Base-by-base conservation (phyloP, 768 basidiomycete species). In the Pleurotus citrinopileatus region DNA sequence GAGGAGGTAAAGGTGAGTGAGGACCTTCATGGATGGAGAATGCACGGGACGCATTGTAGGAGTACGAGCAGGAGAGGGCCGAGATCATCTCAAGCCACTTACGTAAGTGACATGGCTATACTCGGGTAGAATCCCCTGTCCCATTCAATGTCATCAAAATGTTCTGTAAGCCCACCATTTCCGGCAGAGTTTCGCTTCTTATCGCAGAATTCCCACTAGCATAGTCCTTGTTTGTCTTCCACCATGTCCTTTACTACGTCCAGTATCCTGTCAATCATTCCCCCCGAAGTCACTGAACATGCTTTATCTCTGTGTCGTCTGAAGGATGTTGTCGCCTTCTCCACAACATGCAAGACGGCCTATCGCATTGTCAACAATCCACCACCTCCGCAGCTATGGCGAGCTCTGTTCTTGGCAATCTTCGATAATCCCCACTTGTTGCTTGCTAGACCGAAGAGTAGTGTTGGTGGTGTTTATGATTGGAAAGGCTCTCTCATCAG, bases 381-480 rank as follows among this genome's bases (percentile, higher is more conserved):
- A 26, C 55, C 69, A 25, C 83, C 86, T 67, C 77, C 79, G 43
- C 80, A 81, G 62, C 75, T 91, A 36, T 91, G 87, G 87, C 81
- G 83, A 51, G 71, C 79, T 50, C 71, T 89, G 48, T 89, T 85
- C 66, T 77, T 86, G 34, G 53, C 68, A 20, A 75, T 78, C 4
- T 89, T 88, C 65, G 89, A 91, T 62, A 80, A 86, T 60, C 85
- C 86, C n/a, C 72, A 80, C 54, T n/a, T 28, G 55, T 46, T 56
- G 56, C 37, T 48, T 23, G 32, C 20, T 13, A 47, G 23, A 32
- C 37, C 25, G 25, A 20, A 19, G 36, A 7, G n/a, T n/a, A n/a
- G 13, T 19, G 22, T 13, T 27, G 26, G 32, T 34, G 22, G 19
- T 19, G 15, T 37, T 12, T 44, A 62, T 51, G 53, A 72, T 54